Percentiles rank a stretch among this genome's conserved stretches.
Evolutionary conservation across 2,329 filamentous ascomycete species (phyloP).

Genomic region (Nemania bipapillata): DNA sequence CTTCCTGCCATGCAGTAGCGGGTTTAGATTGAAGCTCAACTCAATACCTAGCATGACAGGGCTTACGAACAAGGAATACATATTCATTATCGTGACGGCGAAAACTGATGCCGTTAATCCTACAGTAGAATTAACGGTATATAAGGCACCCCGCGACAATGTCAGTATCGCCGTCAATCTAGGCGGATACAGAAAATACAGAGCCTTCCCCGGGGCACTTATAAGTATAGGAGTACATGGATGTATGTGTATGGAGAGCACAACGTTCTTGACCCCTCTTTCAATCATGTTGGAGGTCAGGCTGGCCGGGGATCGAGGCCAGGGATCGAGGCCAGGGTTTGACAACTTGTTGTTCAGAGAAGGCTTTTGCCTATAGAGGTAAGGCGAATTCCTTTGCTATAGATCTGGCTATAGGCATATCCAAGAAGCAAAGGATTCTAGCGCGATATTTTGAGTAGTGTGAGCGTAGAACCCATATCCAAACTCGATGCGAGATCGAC

Average conservation of each 20-base stretch:
- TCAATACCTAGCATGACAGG: neutral
- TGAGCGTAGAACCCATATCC: neutral
- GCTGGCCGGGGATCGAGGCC: constrained; percentile 17
- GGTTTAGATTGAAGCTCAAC: constrained; percentile 7
- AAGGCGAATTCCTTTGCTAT: neutral
- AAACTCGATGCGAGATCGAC: neutral
- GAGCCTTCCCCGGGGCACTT: neutral
- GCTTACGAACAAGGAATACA: neutral
- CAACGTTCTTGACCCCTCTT: constrained; percentile 2
- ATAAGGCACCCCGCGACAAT: too few relatives aligned
- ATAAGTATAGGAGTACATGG: neutral
- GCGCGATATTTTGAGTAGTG: neutral
- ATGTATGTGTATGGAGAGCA: neutral
- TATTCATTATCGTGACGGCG: too few relatives aligned
- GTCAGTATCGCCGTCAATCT: neutral
- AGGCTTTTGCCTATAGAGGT: neutral
- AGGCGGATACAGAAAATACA: neutral
- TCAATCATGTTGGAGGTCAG: constrained; percentile 1
- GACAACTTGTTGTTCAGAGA: neutral
- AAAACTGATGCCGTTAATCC: too few relatives aligned
- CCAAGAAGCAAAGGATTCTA: constrained; percentile 7
- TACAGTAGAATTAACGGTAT: too few relatives aligned
- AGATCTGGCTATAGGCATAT: neutral
- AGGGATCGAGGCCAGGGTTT: constrained; percentile 22
- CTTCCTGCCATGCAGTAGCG: constrained; percentile 10